Conservation (phyloP, 2,329 filamentous ascomycete genomes). For the Colletotrichum cuscutae region DNA sequence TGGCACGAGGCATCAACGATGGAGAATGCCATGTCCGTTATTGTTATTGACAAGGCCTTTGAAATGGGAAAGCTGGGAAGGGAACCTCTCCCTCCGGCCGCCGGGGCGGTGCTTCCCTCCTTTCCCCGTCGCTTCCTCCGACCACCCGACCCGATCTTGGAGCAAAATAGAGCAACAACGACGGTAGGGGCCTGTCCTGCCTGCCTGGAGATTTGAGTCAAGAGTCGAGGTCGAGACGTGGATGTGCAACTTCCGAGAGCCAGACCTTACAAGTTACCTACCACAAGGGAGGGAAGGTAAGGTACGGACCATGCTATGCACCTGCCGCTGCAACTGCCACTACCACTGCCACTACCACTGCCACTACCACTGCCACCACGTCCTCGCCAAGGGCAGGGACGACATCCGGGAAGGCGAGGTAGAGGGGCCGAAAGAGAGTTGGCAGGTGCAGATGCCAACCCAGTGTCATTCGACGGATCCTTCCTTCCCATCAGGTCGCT, state of each 20-base stretch:
- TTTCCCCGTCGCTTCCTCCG: slow-evolving; percentile 19
- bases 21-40: not conserved
- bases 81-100: slow-evolving; percentile 11
- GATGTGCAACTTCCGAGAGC: not conserved
- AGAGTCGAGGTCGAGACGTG: not conserved
- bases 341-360: too few species aligned
- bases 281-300: too few species aligned
- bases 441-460: not conserved
- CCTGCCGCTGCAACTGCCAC: too few species aligned
- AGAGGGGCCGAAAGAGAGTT: slow-evolving; percentile 1
- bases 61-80: slow-evolving; percentile 23
- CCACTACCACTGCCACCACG: too few species aligned
- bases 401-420: not conserved
- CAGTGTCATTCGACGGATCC: not conserved
- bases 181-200: not conserved
- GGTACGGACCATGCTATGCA: too few species aligned
- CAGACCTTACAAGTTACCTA: too few species aligned
- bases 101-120: slow-evolving; percentile 16
- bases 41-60: not conserved
- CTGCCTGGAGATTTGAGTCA: not conserved
- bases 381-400: not conserved
- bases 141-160: slow-evolving; percentile 9
- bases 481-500: not conserved
- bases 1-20: slow-evolving; percentile 14
- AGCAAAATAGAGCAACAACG: not conserved